A percentile compares a stretch with the other conserved stretches of the same genome.
phyloP scores from a whole-genome alignment of 768 basidiomycete species.

The Kwoniella heveanensis region DNA sequence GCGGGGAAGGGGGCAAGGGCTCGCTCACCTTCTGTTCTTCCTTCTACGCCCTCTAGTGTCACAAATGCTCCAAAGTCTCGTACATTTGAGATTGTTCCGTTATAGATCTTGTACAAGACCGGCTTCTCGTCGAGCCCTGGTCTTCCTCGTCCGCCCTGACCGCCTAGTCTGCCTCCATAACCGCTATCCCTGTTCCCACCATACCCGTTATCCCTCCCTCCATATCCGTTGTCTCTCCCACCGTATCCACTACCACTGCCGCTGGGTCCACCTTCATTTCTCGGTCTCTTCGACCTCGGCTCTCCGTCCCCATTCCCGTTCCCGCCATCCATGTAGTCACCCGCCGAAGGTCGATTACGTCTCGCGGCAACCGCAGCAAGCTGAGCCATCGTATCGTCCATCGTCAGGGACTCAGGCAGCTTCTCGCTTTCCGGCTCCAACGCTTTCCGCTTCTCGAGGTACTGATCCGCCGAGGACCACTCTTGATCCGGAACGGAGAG shows the following conservation, averaged over 20 bases:
- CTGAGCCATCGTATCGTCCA: constrained; percentile 84
- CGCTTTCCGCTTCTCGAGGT: constrained; percentile 36
- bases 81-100: constrained; percentile 77
- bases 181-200: constrained; percentile 41
- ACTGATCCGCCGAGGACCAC: constrained; percentile 60
- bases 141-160: constrained; percentile 57
- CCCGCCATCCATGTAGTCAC: constrained; percentile 52
- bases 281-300: constrained; percentile 66
- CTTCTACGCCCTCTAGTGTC: constrained; percentile 78
- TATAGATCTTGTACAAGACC: constrained; percentile 90
- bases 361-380: constrained; percentile 72
- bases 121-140: constrained; percentile 73
- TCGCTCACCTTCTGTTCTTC: constrained; percentile 84
- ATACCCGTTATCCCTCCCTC: constrained; percentile 8
- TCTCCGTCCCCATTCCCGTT: constrained; percentile 5
- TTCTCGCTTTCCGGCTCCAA: constrained; percentile 36
- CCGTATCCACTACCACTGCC: constrained; percentile 1
- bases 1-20: too few relatives aligned
- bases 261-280: constrained; percentile 56
- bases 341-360: constrained; percentile 58
- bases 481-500: constrained; percentile 79
- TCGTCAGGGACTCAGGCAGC: constrained; percentile 62
- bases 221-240: constrained; percentile 12
- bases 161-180: constrained; percentile 40
- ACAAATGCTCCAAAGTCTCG: constrained; percentile 98